Evolutionary conservation across 2,329 filamentous ascomycete species (phyloP), one percentile per base, ranked within the genome.

Genomic region (Aureobasidium zeae): DNA sequence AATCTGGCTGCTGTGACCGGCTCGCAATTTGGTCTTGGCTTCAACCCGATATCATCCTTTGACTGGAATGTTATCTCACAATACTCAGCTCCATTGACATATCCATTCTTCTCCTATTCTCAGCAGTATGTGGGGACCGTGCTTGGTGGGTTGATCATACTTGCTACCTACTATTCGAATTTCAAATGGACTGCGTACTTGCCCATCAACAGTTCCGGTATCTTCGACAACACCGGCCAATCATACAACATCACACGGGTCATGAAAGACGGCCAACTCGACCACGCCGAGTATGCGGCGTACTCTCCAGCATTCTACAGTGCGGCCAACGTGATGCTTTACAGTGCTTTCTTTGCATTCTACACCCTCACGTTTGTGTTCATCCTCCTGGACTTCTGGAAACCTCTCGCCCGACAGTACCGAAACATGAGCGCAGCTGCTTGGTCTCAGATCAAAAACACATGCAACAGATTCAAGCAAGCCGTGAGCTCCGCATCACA

Each of bases 231-330:
- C 56, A 83, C 73, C 1, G 86, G 85, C 17, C 72, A 79, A 21
- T 73, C 83, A 19, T 93, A 93, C 65, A 75, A 93, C 53, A 86
- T 93, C 45, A 81, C 76, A 63, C 81, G 76, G 51, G 88, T 93
- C 31, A 67, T 93, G 37, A 89, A 83, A 16, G 17, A 31, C 5
- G 29, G 29, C 2, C 33, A 10, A 6, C 17, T 36, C 6, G n/a
- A 36, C 17, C 13, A 21, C 5, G 33, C 20, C 4, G 12, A 22
- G 8, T 36, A 36, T 7, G 7, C 9, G 16, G 12, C 13, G 5
- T 36, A 36, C 17, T 36, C 33, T 7, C 33, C 33, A 2, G 16
- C 33, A 7, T 48, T 46, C 35, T 46, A 48, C 36, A 21, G 28
- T 8, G 44, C 47, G 10, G 47, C 35, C 9, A 48, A 48, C n/a